Percentiles rank a stretch among this genome's conserved stretches.
Conservation (phyloP, 2,329 filamentous ascomycete species). For the Fusarium nanum region DNA sequence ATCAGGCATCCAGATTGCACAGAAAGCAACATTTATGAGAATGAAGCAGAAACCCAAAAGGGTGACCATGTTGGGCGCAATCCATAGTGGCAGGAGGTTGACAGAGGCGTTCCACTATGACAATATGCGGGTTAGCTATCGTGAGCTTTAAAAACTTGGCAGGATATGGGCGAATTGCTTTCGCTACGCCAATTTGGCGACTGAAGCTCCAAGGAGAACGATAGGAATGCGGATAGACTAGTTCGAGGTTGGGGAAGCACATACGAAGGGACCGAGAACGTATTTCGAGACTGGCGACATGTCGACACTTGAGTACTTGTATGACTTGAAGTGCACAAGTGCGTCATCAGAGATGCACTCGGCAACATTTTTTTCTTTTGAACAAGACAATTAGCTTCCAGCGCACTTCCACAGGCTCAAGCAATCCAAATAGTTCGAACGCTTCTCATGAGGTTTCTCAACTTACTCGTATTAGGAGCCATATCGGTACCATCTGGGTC, state of each 20-base stretch:
- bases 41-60: conserved; percentile 96
- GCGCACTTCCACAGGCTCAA: not conserved
- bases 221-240: conserved; percentile 16
- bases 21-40: conserved; percentile 78
- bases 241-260: conserved; percentile 48
- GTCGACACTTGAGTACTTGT: conserved; percentile 98
- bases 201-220: not conserved
- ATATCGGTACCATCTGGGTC: conserved; percentile 48
- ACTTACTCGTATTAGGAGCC: conserved; percentile 52
- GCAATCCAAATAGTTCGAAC: not conserved
- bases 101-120: conserved; percentile 95
- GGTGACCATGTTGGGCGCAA: conserved; percentile 98
- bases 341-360: conserved; percentile 90
- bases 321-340: conserved; percentile 88
- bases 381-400: conserved; percentile 5
- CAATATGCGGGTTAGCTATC: conserved; percentile 36
- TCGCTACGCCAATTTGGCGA: not conserved
- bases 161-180: not conserved
- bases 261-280: conserved; percentile 93
- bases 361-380: conserved; percentile 64
- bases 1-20: conserved; percentile 88
- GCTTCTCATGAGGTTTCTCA: not conserved
- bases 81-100: conserved; percentile 90
- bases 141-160: conserved; percentile 15
- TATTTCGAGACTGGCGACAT: conserved; percentile 94